These are phyloP conservation scores for Ophiostoma perfectum DNA, from an alignment of 2,329 filamentous ascomycete genomes.

Conservation along the genomic window DNA sequence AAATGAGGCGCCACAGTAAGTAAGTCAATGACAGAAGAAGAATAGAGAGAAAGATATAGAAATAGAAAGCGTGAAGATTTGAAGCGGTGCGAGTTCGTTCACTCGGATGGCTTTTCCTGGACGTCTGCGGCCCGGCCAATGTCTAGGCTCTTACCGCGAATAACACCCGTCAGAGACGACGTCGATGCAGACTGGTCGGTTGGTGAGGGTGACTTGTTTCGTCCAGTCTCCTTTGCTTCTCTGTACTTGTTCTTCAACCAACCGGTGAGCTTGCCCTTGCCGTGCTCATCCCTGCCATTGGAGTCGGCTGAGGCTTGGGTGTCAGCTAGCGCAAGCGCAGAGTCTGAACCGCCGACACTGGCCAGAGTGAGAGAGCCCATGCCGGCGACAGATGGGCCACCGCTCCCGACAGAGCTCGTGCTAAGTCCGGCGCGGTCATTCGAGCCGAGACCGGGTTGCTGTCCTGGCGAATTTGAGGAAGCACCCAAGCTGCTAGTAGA, in stretches of 20 bases:
- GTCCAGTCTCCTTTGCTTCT: constrained; percentile 52
- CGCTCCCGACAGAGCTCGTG: constrained; percentile 63
- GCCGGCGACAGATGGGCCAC: constrained; percentile 31
- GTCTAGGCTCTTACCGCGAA: constrained; percentile 24
- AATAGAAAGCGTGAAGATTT: background rate
- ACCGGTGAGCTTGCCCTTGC: constrained; percentile 45
- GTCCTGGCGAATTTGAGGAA: constrained; percentile 35
- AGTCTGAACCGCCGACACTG: constrained; percentile 49
- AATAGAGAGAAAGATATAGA: background rate
- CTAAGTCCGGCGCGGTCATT: constrained; percentile 61
- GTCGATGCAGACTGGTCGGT: constrained; percentile 14
- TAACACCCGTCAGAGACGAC: constrained; percentile 7
- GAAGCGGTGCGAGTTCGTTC: background rate
- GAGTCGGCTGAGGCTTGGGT: constrained; percentile 36
- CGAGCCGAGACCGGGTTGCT: constrained; percentile 46
- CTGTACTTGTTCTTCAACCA: constrained; percentile 59
- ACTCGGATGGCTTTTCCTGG: constrained; percentile 19
- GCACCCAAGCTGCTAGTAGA: constrained; percentile 20
- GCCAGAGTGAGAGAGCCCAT: constrained; percentile 44
- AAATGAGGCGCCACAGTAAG: background rate
- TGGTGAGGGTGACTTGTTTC: constrained; percentile 51
- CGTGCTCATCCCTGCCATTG: constrained; percentile 41
- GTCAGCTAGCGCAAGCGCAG: constrained; percentile 38
- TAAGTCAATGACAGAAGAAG: background rate
- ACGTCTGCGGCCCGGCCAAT: constrained; percentile 16